A percentile compares a stretch with the other conserved stretches of the same genome.
These are phyloP conservation scores for Pythium diclinum DNA, from an alignment of 352 stramenopile genomes.

Conservation along the genomic window DNA sequence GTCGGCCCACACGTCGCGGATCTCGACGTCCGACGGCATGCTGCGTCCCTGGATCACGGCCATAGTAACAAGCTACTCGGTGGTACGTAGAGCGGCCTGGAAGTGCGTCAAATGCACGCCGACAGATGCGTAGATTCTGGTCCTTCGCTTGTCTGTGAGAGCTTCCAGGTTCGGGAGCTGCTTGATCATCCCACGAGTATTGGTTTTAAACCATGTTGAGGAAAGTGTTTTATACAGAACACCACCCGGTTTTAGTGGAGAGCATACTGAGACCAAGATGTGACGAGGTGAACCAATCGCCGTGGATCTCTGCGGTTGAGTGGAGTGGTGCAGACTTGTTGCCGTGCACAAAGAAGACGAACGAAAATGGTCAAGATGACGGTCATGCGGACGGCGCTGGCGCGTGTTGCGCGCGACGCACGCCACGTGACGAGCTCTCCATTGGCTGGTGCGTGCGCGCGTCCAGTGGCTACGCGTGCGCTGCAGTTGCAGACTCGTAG, in stretches of 20 bases:
- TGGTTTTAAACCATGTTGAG: not conserved
- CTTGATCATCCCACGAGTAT: not conserved
- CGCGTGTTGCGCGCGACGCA: constrained; percentile 9
- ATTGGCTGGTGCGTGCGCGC: not conserved
- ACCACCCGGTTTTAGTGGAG: not conserved
- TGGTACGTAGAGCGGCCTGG: not conserved
- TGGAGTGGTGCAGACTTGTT: constrained; percentile 7
- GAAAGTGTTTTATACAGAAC: not conserved
- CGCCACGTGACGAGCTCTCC: constrained; percentile 8
- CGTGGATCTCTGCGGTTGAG: not conserved
- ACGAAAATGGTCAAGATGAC: constrained; percentile 2
- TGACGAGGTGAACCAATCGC: not conserved
- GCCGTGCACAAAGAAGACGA: constrained; percentile 2
- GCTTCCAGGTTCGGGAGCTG: not conserved
- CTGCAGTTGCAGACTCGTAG: not conserved
- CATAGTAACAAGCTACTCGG: constrained; percentile 14
- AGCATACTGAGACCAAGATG: constrained; percentile 10
- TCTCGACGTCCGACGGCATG: constrained; percentile 87
- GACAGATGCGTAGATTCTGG: not conserved
- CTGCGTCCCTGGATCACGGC: constrained; percentile 33
- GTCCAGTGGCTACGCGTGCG: not conserved
- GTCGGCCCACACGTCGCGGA: constrained; percentile 91
- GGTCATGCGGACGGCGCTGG: constrained; percentile 15
- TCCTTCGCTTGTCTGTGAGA: not conserved
- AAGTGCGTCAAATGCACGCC: constrained; percentile 12